These are phyloP conservation scores for Paraconiothyrium sp. DNA, from an alignment of 2,329 filamentous ascomycete species.

Conservation along the genomic window DNA sequence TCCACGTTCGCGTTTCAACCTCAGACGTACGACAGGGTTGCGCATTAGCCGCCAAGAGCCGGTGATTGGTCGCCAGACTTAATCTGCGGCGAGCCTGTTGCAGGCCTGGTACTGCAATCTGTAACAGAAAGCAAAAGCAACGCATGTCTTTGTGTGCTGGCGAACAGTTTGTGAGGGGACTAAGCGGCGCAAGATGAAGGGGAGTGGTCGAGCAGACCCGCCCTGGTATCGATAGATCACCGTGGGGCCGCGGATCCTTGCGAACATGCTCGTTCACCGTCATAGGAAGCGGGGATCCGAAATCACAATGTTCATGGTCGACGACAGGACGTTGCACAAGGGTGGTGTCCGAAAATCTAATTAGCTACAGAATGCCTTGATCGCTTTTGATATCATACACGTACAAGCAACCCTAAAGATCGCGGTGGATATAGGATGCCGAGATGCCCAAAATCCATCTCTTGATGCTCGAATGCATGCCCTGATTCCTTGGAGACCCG, in stretches of 20 bases:
- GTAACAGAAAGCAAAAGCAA: background rate
- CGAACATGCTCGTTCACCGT: background rate
- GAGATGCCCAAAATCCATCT: constrained; percentile 9
- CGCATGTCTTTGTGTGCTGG: background rate
- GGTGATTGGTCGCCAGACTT: constrained; percentile 21
- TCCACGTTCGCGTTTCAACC: constrained; percentile 24
- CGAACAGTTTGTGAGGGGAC: background rate
- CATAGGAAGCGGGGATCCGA: background rate
- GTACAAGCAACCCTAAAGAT: constrained; percentile 8
- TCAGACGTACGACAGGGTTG: constrained; percentile 10
- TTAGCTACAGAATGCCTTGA: constrained; percentile 10
- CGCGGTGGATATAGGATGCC: constrained; percentile 8
- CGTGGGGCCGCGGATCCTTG: background rate
- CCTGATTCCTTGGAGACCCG: constrained; percentile 5
- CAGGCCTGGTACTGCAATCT: constrained; percentile 28
- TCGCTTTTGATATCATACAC: constrained; percentile 12
- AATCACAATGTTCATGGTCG: background rate
- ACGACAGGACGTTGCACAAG: background rate
- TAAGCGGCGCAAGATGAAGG: background rate
- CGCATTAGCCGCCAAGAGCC: constrained; percentile 6
- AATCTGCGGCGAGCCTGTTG: constrained; percentile 25
- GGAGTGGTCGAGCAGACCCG: background rate
- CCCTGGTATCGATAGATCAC: constrained; percentile 6
- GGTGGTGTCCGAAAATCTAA: constrained; percentile 2
- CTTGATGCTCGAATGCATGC: constrained; percentile 7